A percentile compares a stretch with the other conserved stretches of the same genome.
phyloP scores from a whole-genome alignment of 176 grass and related monocot species.

The Carex pumila region DNA sequence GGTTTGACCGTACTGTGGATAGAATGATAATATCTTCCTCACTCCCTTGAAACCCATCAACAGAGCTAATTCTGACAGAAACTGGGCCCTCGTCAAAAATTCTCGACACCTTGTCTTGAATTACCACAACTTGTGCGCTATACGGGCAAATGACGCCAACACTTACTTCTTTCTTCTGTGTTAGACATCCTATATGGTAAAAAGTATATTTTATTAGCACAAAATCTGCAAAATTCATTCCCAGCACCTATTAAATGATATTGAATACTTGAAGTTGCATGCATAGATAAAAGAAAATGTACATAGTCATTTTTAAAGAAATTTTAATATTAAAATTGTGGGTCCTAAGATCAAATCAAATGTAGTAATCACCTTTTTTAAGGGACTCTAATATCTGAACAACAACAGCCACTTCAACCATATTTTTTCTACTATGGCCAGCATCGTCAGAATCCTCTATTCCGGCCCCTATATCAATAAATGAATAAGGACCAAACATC shows the following conservation, averaged over 20 bases:
- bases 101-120: constrained; percentile 32
- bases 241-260: not conserved
- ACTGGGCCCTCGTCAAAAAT: constrained; percentile 9
- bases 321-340: not conserved
- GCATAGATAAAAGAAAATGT: not conserved
- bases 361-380: constrained; percentile 22
- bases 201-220: not conserved
- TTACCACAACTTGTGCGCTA: constrained; percentile 47
- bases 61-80: constrained; percentile 48
- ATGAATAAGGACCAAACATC: constrained; percentile 70
- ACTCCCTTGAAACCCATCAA: constrained; percentile 71
- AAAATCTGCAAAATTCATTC: not conserved
- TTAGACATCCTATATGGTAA: constrained; percentile 30
- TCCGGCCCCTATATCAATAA: constrained; percentile 51
- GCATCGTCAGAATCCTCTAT: constrained; percentile 41
- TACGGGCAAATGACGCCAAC: constrained; percentile 78
- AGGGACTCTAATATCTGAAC: constrained; percentile 40
- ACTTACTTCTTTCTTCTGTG: constrained; percentile 31
- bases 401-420: constrained; percentile 42
- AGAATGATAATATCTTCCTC: constrained; percentile 78
- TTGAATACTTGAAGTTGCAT: not conserved
- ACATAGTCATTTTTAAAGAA: not conserved
- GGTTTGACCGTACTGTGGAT: constrained; percentile 55
- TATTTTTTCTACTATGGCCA: constrained; percentile 49
- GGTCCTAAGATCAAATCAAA: not conserved